Base-by-base conservation (phyloP, 495 filamentous ascomycete genomes). In the Penicillium bovifimosum region DNA sequence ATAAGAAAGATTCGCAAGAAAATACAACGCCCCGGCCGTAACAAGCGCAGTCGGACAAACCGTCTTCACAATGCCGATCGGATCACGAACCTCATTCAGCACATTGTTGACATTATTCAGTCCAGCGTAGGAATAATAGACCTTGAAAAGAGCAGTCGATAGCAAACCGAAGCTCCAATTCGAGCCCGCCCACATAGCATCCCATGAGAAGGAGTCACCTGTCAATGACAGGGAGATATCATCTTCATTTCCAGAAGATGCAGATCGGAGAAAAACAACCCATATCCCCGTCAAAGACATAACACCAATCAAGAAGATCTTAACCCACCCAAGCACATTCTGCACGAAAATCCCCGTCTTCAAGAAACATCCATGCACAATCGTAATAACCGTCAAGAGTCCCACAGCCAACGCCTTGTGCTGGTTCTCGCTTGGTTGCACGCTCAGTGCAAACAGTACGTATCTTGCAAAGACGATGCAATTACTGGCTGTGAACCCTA, bases 71-170 rank as follows among this genome's bases (percentile, higher is more conserved):
- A 86, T 91, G 5, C 74, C 69, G 2, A 88, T 75, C 0, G 87
- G 87, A 50, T 89, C 68, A 43, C 82, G 80, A 13, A 90, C 86
- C 60, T 91, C 86, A 49, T 84, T 85, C 32, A 91, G 68, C n/a
- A 90, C 86, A 51, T 90, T 87, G 64, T 87, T 88, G 50, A 84
- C 72, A 53, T 89, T 90, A 26, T 65, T 76, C 17, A 86, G 66
- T 0, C 85, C 86, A 0, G 84, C 76, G 52, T 87, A 90, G 1
- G 86, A 84, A 47, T 87, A 88, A 17, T 83, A 78, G 0, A 90
- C 81, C 60, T 88, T 88, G 72, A 89, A 87, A 1, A 90, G 58
- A 0, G 85, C 76, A 0, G 84, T 85, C 24, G 82, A 76, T 3
- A 76, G 73, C 7, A 86, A 58, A 47, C 61, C 62, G 77, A 76